Conservation (phyloP, 164 flowering plant species). For the Nymphaea colorata region DNA sequence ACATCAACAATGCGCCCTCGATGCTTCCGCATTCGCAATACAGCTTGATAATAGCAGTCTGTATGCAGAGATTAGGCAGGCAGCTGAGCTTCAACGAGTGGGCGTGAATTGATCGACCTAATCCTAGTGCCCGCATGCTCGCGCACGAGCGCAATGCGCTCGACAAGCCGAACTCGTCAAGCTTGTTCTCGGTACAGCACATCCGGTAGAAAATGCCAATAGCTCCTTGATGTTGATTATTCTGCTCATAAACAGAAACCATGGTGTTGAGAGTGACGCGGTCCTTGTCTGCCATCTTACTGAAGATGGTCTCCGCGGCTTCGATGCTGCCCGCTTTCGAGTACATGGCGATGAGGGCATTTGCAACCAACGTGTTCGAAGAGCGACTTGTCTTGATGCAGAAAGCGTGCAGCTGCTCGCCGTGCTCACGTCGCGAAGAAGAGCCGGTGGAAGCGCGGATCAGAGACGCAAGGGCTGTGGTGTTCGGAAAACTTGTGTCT, state of each 20-base stretch:
- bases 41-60: constrained; percentile 3
- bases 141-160: neutral
- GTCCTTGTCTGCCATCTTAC: neutral
- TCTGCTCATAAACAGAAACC: neutral
- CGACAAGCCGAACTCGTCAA: neutral
- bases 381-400: neutral
- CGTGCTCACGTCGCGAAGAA: neutral
- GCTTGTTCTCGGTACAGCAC: neutral
- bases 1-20: constrained; percentile 10
- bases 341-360: neutral
- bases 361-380: neutral
- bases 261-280: neutral
- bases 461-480: neutral
- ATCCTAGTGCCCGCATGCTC: neutral
- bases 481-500: neutral
- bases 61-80: constrained; percentile 6
- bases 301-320: neutral
- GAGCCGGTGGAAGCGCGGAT: neutral
- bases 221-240: neutral
- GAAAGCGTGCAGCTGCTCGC: neutral
- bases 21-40: constrained; percentile 7
- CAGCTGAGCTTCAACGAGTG: constrained; percentile 9
- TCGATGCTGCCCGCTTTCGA: neutral
- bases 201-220: neutral
- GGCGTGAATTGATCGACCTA: constrained; percentile 6